Base-by-base conservation (phyloP, 2,329 filamentous ascomycete genomes). In the Fusarium chuoi region DNA sequence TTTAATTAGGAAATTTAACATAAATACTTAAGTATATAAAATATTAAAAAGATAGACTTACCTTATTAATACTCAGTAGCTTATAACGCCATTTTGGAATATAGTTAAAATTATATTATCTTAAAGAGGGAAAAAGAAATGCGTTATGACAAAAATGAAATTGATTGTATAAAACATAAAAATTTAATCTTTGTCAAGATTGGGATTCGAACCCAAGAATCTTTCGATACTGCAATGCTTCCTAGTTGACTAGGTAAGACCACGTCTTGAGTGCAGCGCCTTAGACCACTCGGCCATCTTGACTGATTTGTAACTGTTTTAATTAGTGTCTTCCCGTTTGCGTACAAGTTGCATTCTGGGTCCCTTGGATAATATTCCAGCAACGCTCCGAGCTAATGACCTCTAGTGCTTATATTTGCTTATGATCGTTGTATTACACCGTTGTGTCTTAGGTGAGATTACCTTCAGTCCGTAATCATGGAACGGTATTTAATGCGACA, bases 171-270 rank as follows among this genome's bases (percentile, higher is more conserved):
- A 33, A 33, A 33, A 33, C 4, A 4, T 8, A 33, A 33, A 30
- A 33, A 33, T 33, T 33, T 3, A 13, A 12, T 4, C 3, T 7
- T 17, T 28, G 30, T 58, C 55, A 35, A 49, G 36, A 56, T 56
- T 56, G 36, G 52, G 36, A 55, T 55, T 55, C 36, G 36, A 42
- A 55, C 52, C 52, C 36, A 56, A 56, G 36, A 56, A 56, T 56
- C 52, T 56, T 42, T 56, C 52, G 52, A 56, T 56, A 42, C 52
- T 56, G 52, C 52, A 42, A 30, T 14, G 13, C 13, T 33, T 6
- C 26, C 52, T 26, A 42, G 36, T 41, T 56, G 24, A 56, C 36
- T 3, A 26, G 36, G 24, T 30, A 56, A 56, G 36, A 56, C 36
- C 30, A 6, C 3, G 36, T 42, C 52, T 42, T 15, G 52, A 54